Percentiles rank a stretch among this genome's conserved stretches.
Conservation (phyloP, 129 eudicot genomes). For the Chrysanthemum makinoi region DNA sequence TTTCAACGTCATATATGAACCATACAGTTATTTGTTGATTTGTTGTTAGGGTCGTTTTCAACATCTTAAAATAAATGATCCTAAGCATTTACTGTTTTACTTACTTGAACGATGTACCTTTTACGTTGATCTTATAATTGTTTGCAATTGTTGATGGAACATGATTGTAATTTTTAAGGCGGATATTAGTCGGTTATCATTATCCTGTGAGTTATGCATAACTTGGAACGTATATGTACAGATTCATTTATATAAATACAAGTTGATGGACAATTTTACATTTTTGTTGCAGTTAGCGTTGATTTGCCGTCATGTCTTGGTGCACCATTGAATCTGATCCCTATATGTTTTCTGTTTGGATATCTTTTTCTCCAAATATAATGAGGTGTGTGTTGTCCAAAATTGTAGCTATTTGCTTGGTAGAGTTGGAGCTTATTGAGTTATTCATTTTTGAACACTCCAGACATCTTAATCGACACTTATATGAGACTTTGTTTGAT, state of each 20-base stretch:
- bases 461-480: not conserved
- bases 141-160: no score
- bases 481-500: not conserved
- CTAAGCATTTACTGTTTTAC: no score
- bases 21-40: no score
- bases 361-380: not conserved
- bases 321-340: slow-evolving; percentile 99
- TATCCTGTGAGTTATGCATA: no score
- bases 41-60: no score
- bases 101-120: no score
- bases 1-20: no score
- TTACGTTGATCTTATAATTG: no score
- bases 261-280: slow-evolving; percentile 20
- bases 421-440: slow-evolving; percentile 4
- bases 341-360: slow-evolving; percentile 41
- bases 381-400: not conserved
- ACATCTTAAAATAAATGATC: no score
- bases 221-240: no score
- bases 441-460: not conserved
- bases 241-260: not conserved
- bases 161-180: no score
- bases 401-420: not conserved
- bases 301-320: slow-evolving; percentile 79
- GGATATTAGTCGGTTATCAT: no score
- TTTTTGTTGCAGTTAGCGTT: slow-evolving; percentile 41